Percentiles rank a stretch among this genome's conserved stretches.
Conservation (phyloP, 1,284 basidiomycete genomes). For the Boletellus deceptivus region DNA sequence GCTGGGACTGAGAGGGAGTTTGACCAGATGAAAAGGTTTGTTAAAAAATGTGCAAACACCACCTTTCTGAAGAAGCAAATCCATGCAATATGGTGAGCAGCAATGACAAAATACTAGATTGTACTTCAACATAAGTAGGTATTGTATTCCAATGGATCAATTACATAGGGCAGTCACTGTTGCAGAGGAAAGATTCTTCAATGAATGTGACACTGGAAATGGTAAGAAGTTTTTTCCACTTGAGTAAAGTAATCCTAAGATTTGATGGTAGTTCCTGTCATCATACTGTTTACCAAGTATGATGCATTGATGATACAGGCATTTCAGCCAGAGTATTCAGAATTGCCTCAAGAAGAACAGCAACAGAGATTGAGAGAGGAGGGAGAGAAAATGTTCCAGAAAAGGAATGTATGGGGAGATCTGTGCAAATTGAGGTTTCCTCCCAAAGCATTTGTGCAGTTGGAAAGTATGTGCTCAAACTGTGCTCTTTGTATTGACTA, state of each 20-base stretch:
- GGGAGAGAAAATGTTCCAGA: no score
- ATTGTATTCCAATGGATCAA: constrained; percentile 4
- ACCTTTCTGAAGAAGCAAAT: neutral
- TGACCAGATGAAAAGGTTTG: neutral
- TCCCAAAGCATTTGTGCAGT: neutral
- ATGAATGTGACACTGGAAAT: neutral
- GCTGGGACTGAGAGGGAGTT: neutral
- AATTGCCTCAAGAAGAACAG: no score
- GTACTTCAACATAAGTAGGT: neutral
- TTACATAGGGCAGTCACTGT: neutral
- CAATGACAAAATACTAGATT: neutral
- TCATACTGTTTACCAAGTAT: neutral
- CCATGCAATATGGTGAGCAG: neutral
- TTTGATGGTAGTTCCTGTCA: neutral
- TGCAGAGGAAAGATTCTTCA: constrained; percentile 2
- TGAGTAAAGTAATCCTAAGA: neutral
- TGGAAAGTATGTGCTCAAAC: neutral
- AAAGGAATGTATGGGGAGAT: no score
- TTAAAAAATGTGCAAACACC: neutral
- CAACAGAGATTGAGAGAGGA: no score
- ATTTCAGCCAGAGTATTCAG: neutral
- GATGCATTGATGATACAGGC: neutral
- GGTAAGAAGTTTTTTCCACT: neutral
- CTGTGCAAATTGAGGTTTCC: neutral
- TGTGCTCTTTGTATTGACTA: no score